Percentiles rank a stretch among this genome's conserved stretches.
Conservation (phyloP, 768 basidiomycete genomes). For the Mycena indigotica region DNA sequence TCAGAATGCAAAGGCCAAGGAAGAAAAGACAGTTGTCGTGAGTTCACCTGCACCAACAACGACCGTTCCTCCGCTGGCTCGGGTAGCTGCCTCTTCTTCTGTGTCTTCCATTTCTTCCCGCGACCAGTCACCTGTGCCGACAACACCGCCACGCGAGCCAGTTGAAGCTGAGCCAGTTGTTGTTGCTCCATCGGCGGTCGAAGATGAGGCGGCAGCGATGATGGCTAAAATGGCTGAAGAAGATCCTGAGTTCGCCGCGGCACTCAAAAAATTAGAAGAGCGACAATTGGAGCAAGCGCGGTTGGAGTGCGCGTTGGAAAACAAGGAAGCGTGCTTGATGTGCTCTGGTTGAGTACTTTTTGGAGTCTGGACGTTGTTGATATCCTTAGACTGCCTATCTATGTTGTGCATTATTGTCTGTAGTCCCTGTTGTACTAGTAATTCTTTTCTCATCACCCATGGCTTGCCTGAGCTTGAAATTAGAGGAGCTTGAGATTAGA, state of each 20-base stretch:
- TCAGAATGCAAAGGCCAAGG: conserved; percentile 37
- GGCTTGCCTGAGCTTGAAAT: too few species aligned
- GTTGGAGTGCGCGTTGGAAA: conserved; percentile 82
- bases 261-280: conserved; percentile 65
- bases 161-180: conserved; percentile 11
- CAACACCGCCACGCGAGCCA: conserved; percentile 14
- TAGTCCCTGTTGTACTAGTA: background rate
- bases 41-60: conserved; percentile 28
- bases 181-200: conserved; percentile 27
- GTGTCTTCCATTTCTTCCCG: conserved; percentile 16
- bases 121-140: conserved; percentile 13
- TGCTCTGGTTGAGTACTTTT: conserved; percentile 66
- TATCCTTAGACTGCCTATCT: background rate
- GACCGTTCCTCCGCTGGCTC: conserved; percentile 22
- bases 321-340: conserved; percentile 93
- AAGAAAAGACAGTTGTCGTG: conserved; percentile 24
- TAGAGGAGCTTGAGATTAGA: too few species aligned
- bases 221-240: conserved; percentile 56
- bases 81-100: conserved; percentile 35
- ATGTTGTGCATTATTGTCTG: background rate
- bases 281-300: conserved; percentile 79
- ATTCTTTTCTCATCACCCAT: too few species aligned
- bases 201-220: conserved; percentile 46
- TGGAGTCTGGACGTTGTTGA: background rate
- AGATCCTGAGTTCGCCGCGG: conserved; percentile 79